Percentiles rank a stretch among this genome's conserved stretches.
phyloP scores from a whole-genome alignment of 139 green algal genomes.

The Chlorokybus atmophyticus region DNA sequence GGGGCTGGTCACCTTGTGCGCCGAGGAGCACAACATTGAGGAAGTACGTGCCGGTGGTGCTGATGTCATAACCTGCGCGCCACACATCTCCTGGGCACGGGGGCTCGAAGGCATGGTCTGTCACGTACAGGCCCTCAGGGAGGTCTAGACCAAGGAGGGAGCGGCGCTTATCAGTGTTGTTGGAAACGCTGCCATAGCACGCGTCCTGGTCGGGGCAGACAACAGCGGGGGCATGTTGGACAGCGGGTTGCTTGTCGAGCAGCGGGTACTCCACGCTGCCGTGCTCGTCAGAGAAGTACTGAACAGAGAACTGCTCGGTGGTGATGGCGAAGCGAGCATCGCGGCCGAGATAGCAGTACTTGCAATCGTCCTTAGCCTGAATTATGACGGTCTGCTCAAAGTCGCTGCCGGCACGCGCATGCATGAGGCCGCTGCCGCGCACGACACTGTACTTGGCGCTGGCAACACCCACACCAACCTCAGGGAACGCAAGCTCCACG shows the following conservation, averaged over 20 bases:
- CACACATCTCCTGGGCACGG: not conserved
- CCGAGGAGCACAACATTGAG: not conserved
- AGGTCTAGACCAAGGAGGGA: not conserved
- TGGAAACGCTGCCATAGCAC: not conserved
- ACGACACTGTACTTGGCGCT: not conserved
- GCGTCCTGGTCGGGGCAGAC: too few relatives aligned
- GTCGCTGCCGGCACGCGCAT: not conserved
- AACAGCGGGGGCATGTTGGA: not conserved
- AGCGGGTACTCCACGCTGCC: not conserved
- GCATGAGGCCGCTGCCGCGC: not conserved
- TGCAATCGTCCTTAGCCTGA: constrained; percentile 8
- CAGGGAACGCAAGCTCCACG: not conserved
- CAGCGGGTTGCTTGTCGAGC: not conserved
- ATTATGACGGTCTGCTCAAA: not conserved
- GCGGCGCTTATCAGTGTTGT: not conserved
- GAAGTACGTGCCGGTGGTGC: not conserved
- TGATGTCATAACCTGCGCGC: not conserved
- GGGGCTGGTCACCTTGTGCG: too few relatives aligned
- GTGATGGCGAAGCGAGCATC: not conserved
- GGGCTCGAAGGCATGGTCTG: not conserved
- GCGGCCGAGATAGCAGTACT: constrained; percentile 4
- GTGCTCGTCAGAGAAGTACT: not conserved
- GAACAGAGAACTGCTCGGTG: not conserved
- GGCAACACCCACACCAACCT: not conserved
- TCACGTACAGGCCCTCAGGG: not conserved